Evolutionary conservation across 2,329 filamentous ascomycete genomes (phyloP).

Genomic region (Calycina marina): DNA sequence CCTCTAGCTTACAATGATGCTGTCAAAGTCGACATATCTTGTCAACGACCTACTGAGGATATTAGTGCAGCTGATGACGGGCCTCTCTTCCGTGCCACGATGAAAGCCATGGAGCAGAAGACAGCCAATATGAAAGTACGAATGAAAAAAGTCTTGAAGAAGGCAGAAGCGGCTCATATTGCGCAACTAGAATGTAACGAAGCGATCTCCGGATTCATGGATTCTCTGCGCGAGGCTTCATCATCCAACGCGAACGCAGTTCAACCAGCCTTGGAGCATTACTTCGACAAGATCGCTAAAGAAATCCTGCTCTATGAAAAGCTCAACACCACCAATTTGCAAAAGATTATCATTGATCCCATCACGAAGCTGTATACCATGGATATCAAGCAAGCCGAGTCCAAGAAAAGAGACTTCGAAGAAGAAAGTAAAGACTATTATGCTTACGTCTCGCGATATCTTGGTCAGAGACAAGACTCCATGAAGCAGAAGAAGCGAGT

Average conservation of each 20-base stretch:
- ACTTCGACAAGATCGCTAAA: conserved; percentile 90
- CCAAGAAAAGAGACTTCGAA: conserved; percentile 95
- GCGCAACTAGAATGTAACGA: conserved; percentile 78
- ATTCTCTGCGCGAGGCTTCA: conserved; percentile 74
- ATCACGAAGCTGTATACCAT: conserved; percentile 81
- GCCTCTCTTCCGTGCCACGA: conserved; percentile 87
- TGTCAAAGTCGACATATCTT: conserved; percentile 78
- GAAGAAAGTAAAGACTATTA: conserved; percentile 99
- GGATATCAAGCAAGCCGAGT: conserved; percentile 94
- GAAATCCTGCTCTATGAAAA: conserved; percentile 82
- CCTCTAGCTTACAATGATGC: conserved; percentile 17
- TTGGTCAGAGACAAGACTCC: conserved; percentile 92
- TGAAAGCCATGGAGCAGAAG: conserved; percentile 92
- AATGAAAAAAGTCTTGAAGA: conserved; percentile 93
- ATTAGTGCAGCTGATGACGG: conserved; percentile 79
- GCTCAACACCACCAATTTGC: conserved; percentile 69
- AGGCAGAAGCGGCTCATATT: conserved; percentile 74
- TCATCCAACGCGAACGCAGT: conserved; percentile 89
- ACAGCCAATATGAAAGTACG: conserved; percentile 84
- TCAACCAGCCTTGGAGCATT: conserved; percentile 92
- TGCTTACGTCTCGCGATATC: conserved; percentile 81
- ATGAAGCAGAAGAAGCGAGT: conserved; percentile 93
- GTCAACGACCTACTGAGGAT: conserved; percentile 74
- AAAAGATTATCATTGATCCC: conserved; percentile 90
- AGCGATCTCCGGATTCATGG: conserved; percentile 67